phyloP scores from a whole-genome alignment of 768 basidiomycete genomes.

The Hericium alpestre region DNA sequence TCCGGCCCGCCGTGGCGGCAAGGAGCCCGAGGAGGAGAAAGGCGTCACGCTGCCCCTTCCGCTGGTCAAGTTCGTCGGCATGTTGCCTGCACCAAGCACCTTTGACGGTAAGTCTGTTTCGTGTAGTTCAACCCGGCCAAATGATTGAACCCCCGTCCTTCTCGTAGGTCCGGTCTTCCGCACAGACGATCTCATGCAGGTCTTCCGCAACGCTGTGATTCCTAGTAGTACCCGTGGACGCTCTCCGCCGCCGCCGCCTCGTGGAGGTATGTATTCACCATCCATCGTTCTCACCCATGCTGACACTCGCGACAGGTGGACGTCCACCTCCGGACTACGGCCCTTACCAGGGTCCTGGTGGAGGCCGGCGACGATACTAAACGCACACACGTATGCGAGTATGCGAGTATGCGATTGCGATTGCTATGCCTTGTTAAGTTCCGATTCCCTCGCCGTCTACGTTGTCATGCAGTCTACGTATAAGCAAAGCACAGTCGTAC shows the following conservation, averaged over 20 bases:
- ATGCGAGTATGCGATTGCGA: too few relatives aligned
- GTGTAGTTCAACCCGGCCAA: constrained; percentile 4
- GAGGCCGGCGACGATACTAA: constrained; percentile 10
- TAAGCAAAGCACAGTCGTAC: too few relatives aligned
- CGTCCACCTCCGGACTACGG: constrained; percentile 81
- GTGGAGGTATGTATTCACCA: constrained; percentile 28
- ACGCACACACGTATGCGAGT: background rate
- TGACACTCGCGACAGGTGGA: constrained; percentile 31
- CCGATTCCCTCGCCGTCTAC: too few relatives aligned
- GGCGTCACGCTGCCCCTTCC: constrained; percentile 31
- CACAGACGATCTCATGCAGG: constrained; percentile 80
- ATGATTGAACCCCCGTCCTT: background rate
- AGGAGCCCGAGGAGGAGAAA: constrained; percentile 40
- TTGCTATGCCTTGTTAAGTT: too few relatives aligned
- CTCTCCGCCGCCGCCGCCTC: constrained; percentile 45
- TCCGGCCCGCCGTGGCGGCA: constrained; percentile 25
- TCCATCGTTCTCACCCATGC: background rate
- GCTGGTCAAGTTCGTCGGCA: constrained; percentile 76
- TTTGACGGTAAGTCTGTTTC: constrained; percentile 70
- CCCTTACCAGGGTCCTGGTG: constrained; percentile 69
- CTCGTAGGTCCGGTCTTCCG: constrained; percentile 75
- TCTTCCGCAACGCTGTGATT: constrained; percentile 74
- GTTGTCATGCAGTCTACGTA: too few relatives aligned
- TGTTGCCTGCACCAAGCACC: constrained; percentile 55
- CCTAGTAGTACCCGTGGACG: constrained; percentile 43